phyloP scores from a whole-genome alignment of 2,329 filamentous ascomycete species.

The Acephala macrosclerotiorum region DNA sequence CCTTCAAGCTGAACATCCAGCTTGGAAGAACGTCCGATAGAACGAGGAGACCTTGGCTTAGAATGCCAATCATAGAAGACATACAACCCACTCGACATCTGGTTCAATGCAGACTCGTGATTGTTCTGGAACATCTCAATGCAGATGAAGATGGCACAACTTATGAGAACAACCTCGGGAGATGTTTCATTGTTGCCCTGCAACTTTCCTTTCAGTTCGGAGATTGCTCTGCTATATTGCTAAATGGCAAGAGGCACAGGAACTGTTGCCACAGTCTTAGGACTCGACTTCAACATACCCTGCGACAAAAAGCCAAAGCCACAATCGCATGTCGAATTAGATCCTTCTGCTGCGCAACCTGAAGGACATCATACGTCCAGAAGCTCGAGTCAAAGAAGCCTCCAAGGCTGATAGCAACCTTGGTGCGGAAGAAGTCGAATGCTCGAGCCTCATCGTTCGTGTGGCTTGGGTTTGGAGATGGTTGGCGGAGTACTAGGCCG shows the following conservation, averaged over 20 bases:
- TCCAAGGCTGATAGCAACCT: neutral
- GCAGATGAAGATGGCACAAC: constrained; percentile 3
- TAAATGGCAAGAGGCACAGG: neutral
- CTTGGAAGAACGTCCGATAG: neutral
- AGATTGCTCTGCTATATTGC: neutral
- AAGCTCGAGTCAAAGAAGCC: constrained; percentile 9
- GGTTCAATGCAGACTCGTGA: constrained; percentile 2
- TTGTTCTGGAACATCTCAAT: constrained; percentile 11
- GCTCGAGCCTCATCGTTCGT: neutral
- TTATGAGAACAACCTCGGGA: neutral
- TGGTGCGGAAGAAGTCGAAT: constrained; percentile 6
- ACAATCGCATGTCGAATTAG: constrained; percentile 11
- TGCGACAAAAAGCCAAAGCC: constrained; percentile 11
- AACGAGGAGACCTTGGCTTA: neutral
- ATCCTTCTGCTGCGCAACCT: constrained; percentile 10
- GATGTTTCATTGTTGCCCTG: neutral
- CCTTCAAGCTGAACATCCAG: neutral
- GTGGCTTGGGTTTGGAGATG: neutral
- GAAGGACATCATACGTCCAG: constrained; percentile 13
- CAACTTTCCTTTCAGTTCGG: neutral
- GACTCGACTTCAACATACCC: neutral
- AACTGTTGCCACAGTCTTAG: neutral
- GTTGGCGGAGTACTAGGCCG: neutral
- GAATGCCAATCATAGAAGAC: constrained; percentile 4
- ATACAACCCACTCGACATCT: constrained; percentile 7